phyloP scores from a whole-genome alignment of 2,329 filamentous ascomycete species.

The Pleoardoris graminearum region DNA sequence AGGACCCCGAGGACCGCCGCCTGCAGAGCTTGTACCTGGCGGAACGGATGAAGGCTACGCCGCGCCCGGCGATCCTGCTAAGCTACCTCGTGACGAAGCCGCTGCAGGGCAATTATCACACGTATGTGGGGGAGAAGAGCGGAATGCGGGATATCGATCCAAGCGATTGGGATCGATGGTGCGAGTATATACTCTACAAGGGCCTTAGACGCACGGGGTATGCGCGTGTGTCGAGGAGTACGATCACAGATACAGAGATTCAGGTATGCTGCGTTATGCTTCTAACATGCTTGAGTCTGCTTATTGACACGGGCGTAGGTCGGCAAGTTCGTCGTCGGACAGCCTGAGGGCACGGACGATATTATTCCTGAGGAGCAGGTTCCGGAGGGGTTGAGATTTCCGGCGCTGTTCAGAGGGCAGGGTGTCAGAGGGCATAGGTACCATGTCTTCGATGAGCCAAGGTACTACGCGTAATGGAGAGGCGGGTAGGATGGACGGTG shows the following conservation, averaged over 20 bases:
- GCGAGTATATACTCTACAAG: constrained; percentile 98
- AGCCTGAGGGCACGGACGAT: constrained; percentile 65
- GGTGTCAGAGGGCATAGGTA: constrained; percentile 89
- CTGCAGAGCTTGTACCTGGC: constrained; percentile 85
- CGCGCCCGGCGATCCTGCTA: constrained; percentile 80
- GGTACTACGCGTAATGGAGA: constrained; percentile 34
- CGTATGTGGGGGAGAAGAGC: constrained; percentile 80
- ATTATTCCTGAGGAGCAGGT: constrained; percentile 74
- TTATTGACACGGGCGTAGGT: constrained; percentile 52
- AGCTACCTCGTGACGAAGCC: constrained; percentile 93
- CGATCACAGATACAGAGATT: constrained; percentile 95
- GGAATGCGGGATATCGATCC: constrained; percentile 96
- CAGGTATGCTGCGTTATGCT: constrained; percentile 61
- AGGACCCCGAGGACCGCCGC: constrained; percentile 88
- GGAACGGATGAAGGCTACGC: constrained; percentile 80
- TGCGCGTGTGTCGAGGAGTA: constrained; percentile 82
- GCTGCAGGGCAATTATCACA: constrained; percentile 92
- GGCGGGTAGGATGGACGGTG: neutral
- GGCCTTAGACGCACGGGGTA: constrained; percentile 83
- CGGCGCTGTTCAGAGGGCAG: constrained; percentile 77
- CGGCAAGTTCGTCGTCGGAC: constrained; percentile 88
- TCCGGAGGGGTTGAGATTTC: constrained; percentile 79
- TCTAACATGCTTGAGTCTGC: neutral
- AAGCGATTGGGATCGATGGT: constrained; percentile 95
- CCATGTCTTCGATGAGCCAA: constrained; percentile 84